phyloP scores from a whole-genome alignment of 2,329 filamentous ascomycete species.

The Trichophyton benhamiae region DNA sequence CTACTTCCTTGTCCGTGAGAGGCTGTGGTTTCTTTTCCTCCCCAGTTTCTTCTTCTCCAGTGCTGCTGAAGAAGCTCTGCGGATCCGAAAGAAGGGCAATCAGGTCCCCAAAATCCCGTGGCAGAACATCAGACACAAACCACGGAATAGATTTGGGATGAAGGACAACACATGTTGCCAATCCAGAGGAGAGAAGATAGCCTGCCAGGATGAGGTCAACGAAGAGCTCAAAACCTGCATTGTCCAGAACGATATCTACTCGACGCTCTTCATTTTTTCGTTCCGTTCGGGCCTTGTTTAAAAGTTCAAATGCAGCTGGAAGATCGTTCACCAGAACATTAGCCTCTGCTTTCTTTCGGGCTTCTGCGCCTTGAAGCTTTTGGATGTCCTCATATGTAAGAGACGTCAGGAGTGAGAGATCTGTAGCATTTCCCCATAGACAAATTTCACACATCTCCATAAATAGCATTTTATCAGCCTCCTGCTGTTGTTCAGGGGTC shows the following conservation, averaged over 20 bases:
- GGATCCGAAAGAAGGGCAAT: constrained; percentile 69
- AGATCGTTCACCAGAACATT: constrained; percentile 90
- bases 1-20: constrained; percentile 53
- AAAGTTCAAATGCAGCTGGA: constrained; percentile 53
- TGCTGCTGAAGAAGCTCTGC: constrained; percentile 63
- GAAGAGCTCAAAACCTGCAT: constrained; percentile 92
- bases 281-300: constrained; percentile 52
- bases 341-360: constrained; percentile 73
- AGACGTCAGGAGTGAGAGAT: constrained; percentile 79
- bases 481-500: constrained; percentile 40
- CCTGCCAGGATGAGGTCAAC: constrained; percentile 88
- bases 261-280: constrained; percentile 53
- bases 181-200: constrained; percentile 69
- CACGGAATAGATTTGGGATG: constrained; percentile 93
- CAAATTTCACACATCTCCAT: constrained; percentile 92
- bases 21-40: constrained; percentile 41
- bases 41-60: constrained; percentile 41
- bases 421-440: constrained; percentile 93
- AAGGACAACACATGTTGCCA: constrained; percentile 77
- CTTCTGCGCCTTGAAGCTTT: constrained; percentile 80
- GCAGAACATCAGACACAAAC: constrained; percentile 94
- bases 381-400: constrained; percentile 93
- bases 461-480: constrained; percentile 68
- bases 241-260: constrained; percentile 92
- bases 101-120: constrained; percentile 70